Evolutionary conservation across 164 flowering plant genomes (phyloP).

Genomic region (Tinospora cordifolia): DNA sequence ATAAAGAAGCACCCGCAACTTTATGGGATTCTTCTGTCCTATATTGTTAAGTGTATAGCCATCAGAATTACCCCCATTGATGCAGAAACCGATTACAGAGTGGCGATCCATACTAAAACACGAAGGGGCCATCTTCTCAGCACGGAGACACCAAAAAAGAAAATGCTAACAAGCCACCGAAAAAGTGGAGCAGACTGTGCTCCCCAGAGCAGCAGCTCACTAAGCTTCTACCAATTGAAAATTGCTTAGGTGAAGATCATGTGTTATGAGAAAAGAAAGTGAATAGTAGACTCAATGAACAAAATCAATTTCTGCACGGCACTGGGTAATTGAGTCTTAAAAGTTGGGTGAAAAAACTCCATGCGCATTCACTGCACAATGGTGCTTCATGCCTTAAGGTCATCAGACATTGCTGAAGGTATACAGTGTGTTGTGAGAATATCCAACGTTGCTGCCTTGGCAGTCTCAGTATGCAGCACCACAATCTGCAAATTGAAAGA

Average conservation of each 20-base stretch:
- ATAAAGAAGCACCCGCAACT: neutral
- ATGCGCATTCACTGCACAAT: neutral
- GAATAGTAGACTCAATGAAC: neutral
- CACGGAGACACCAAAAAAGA: neutral
- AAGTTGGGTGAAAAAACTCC: neutral
- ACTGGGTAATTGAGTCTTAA: neutral
- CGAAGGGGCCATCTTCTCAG: neutral
- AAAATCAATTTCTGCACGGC: neutral
- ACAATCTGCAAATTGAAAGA: conserved; percentile 48
- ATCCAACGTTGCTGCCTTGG: conserved; percentile 81
- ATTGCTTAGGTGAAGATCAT: neutral
- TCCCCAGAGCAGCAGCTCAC: neutral
- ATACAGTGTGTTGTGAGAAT: conserved; percentile 83
- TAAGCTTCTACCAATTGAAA: neutral
- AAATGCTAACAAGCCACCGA: neutral
- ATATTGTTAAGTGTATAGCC: neutral
- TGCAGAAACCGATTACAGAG: neutral
- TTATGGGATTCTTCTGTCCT: neutral
- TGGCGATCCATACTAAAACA: neutral
- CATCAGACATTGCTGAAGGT: conserved; percentile 91
- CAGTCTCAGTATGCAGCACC: conserved; percentile 62
- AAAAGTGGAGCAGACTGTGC: neutral
- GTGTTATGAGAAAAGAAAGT: neutral
- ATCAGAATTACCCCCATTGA: neutral
- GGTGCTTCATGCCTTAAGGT: conserved; percentile 52